Percentiles rank a stretch among this genome's conserved stretches.
These are phyloP conservation scores for Agarophyton chilense DNA, from an alignment of 23 red algal genomes.

Conservation along the genomic window DNA sequence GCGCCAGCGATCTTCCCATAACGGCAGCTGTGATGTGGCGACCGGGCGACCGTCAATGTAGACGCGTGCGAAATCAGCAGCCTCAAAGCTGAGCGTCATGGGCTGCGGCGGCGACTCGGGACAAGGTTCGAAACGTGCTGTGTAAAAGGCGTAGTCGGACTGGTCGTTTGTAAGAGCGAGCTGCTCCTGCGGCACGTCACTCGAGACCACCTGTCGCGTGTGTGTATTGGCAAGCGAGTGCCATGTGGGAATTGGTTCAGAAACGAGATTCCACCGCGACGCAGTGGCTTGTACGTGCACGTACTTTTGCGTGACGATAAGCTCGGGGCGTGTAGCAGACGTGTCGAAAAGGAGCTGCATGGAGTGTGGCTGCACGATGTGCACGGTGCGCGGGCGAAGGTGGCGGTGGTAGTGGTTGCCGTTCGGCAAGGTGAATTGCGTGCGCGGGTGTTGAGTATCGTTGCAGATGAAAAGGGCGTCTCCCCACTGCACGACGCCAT, in stretches of 20 bases:
- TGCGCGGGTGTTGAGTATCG: not conserved
- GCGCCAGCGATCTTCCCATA: conserved; percentile 86
- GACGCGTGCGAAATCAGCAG: conserved; percentile 66
- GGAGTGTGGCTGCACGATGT: not conserved
- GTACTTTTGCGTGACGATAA: not conserved
- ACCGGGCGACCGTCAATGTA: conserved; percentile 55
- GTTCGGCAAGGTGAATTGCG: not conserved
- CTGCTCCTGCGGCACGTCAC: conserved; percentile 47
- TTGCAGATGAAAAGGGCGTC: conserved; percentile 75
- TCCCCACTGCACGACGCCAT: conserved; percentile 59
- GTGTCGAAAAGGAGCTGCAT: conserved; percentile 59
- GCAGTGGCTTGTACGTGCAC: not conserved
- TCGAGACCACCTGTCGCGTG: conserved; percentile 12
- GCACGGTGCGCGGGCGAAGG: conserved; percentile 21
- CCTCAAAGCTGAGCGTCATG: conserved; percentile 44
- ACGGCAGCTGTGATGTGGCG: conserved; percentile 43
- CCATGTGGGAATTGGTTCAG: conserved; percentile 16
- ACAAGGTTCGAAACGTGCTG: conserved; percentile 3
- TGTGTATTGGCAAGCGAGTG: not conserved
- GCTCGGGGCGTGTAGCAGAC: conserved; percentile 7
- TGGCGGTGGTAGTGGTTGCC: not conserved
- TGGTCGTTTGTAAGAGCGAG: conserved; percentile 53
- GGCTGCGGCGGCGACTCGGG: not conserved
- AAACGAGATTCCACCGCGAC: not conserved
- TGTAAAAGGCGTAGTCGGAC: conserved; percentile 82